Evolutionary conservation across 2,329 filamentous ascomycete species (phyloP).

Genomic region (Orbilia quercus): DNA sequence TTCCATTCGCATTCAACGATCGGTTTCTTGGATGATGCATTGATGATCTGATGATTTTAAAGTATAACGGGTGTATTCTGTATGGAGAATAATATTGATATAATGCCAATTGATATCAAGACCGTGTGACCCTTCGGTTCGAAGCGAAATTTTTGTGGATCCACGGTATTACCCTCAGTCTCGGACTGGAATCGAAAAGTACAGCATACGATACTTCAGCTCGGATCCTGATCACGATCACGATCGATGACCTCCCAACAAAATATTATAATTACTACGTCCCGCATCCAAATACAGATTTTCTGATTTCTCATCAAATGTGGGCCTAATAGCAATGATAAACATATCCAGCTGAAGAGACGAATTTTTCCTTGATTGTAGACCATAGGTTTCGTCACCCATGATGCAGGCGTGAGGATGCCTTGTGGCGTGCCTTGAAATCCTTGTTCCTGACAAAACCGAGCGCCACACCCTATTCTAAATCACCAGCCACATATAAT

Average conservation of each 20-base stretch:
- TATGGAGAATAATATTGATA: too few relatives aligned
- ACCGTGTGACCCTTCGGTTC: too few relatives aligned
- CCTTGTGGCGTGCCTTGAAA: conserved; percentile 54
- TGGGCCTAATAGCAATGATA: not conserved
- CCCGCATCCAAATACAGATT: not conserved
- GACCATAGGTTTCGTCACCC: conserved; percentile 12
- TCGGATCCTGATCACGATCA: not conserved
- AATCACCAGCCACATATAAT: too few relatives aligned
- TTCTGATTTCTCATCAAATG: not conserved
- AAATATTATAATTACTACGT: not conserved
- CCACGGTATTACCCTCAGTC: too few relatives aligned
- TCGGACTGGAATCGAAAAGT: too few relatives aligned
- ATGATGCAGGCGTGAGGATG: conserved; percentile 35
- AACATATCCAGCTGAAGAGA: conserved; percentile 1
- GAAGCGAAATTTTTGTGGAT: too few relatives aligned
- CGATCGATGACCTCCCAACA: too few relatives aligned
- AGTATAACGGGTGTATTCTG: too few relatives aligned
- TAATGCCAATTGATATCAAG: too few relatives aligned
- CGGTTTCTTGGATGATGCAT: conserved; percentile 3
- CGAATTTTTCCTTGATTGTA: not conserved
- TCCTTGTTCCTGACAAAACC: not conserved
- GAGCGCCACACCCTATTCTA: too few relatives aligned
- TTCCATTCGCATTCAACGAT: too few relatives aligned
- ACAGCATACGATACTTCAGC: not conserved
- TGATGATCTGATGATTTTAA: conserved; percentile 28